Evolutionary conservation across 2,329 filamentous ascomycete species (phyloP).

Genomic region (Colletotrichum caudatum): DNA sequence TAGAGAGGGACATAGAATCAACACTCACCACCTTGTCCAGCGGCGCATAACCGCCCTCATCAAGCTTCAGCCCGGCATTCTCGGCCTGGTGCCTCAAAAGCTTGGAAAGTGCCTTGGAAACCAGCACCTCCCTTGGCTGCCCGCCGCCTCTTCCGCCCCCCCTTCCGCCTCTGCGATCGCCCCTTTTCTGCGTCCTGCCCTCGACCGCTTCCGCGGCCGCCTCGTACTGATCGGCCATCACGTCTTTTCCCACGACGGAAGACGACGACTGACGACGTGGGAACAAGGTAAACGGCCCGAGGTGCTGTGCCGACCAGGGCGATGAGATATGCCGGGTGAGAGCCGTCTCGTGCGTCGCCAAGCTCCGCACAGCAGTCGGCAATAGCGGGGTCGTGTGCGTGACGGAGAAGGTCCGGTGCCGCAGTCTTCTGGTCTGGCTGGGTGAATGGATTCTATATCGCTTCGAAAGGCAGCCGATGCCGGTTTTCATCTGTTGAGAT

Average conservation of each 20-base stretch:
- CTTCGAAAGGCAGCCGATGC: neutral
- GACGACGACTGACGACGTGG: neutral
- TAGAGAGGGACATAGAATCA: slow-evolving; percentile 21
- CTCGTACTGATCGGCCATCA: slow-evolving; percentile 28
- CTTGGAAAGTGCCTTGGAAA: slow-evolving; percentile 67
- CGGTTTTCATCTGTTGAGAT: neutral
- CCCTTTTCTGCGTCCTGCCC: slow-evolving; percentile 38
- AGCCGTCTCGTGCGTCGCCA: slow-evolving; percentile 2
- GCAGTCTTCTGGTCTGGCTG: no score
- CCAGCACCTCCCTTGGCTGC: slow-evolving; percentile 58
- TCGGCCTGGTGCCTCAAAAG: slow-evolving; percentile 68
- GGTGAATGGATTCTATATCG: neutral
- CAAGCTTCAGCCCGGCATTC: slow-evolving; percentile 67
- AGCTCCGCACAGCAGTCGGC: neutral
- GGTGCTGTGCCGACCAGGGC: no score
- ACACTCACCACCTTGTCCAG: slow-evolving; percentile 69
- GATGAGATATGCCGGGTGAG: neutral
- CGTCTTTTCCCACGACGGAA: neutral
- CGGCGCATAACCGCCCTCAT: slow-evolving; percentile 69
- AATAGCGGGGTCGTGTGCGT: neutral
- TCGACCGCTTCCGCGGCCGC: slow-evolving; percentile 38
- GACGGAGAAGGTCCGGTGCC: neutral
- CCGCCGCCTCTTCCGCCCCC: slow-evolving; percentile 48
- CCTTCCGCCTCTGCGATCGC: slow-evolving; percentile 46
- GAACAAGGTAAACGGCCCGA: neutral